Evolutionary conservation across 2,329 filamentous ascomycete genomes (phyloP), one percentile per base, ranked within the genome.

Genomic region (Calonectria henricotiae): DNA sequence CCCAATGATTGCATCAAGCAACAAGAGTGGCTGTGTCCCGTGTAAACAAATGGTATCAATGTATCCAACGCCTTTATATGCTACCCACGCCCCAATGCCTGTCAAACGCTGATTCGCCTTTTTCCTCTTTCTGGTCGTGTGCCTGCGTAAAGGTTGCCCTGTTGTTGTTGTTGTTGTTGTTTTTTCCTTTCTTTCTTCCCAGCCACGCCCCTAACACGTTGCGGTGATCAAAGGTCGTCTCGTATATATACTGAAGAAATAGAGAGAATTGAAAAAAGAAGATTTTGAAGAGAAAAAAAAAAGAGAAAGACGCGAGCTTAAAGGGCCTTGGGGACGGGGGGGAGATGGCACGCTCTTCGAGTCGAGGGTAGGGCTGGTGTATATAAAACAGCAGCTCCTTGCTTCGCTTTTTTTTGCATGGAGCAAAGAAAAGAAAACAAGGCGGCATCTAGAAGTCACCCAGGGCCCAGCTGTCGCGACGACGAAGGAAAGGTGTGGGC

Each of bases 21-120:
- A 46, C 51, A 68, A 44, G 41, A 23, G 41, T 47, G 51, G 25
- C 7, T 4, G 4, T 30, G 27, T 30, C 55, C 64, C 54, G 17
- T 37, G 65, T 67, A 39, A 70, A 66, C 73, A 75, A 74, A 64
- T 77, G 75, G 75, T 77, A 77, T 77, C 73, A 72, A 39, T 75
- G 64, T 77, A 77, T 77, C 75, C 76, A 77, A 77, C 76, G 75
- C 76, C 76, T 67, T 77, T 70, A 69, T 75, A 74, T 77, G 75
- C 73, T 74, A 65, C 73, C 70, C 73, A 72, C 70, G 69, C 71
- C n/a, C 44, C 32, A 39, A 30, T 70, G 69, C 67, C 75, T 69
- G 30, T 37, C 55, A 44, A 43, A 61, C 39, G 55, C 55, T 61
- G 17, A 61, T 43, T 61, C 37, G 39, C 55, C 23, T 27, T 44